Base-by-base conservation (phyloP, 345 rosid species). In the Linum tenue region DNA sequence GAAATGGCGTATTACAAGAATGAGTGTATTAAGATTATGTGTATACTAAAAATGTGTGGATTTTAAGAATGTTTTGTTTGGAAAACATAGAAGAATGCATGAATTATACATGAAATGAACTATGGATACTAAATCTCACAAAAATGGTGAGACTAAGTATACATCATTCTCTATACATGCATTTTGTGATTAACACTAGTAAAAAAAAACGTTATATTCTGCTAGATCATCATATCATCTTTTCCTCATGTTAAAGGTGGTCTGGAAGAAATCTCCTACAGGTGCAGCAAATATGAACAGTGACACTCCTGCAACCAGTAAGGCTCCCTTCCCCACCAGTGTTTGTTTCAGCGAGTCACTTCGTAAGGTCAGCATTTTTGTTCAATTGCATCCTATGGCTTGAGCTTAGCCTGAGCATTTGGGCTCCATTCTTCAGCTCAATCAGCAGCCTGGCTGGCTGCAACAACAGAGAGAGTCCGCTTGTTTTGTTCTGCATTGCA, bases 221-320 rank as follows among this genome's bases (percentile, higher is more conserved):
- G 80, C 75, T 58, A 78, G 56, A 66, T 71, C 76, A 31, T 65
- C 72, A 35, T 85, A 48, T 67, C 78, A 63, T 69, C 62, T 78
- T 15, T 81, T 85, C 37, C 72, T 74, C 5, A 69, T 44, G 53
- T 74, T 17, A 57, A 84, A 75, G 14, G 78, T 60, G 62, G 66
- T 71, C 67, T 75, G 82, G 64, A 86, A 67, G 81, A 87, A 86
- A 60, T 88, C 83, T 68, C 90, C 80, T 3, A 88, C 87, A 11
- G 97, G 96, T 56, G 89, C 82, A n/a, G 96, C 92, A 58, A 88
- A 92, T 66, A 71, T 72, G 65, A 92, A 90, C 37, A 92, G 77
- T 65, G 76, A 64, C 7, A 70, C 86, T 63, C 89, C 80, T 35
- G 96, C 64, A 50, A 92, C 98, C 1, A 90, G 96, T 64, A 86